Base-by-base conservation (phyloP, 306 rosid genomes). In the Dalbergia oliveri region DNA sequence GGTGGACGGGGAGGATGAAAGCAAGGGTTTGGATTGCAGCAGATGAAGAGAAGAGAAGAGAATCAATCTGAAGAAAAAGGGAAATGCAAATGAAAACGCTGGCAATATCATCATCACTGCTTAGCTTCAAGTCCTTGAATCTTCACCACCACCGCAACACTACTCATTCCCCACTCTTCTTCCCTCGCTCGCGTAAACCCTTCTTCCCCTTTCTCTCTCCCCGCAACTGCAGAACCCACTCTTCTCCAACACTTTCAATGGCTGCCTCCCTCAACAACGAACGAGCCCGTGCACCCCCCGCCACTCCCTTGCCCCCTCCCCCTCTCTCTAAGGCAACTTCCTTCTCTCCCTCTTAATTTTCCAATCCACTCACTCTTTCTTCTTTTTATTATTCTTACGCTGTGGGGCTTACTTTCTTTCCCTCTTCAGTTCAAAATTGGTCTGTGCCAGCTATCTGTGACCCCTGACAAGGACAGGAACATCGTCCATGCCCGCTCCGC, bases 401-500 rank as follows among this genome's bases (percentile, higher is more conserved):
- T 2, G 3, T 26, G 31, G 31, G 1, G 31, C 31, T 26, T 26
- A 26, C 31, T 26, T 26, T 47, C 4, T 7, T 59, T 72, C 18
- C 43, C 73, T 5, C 63, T 82, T 69, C 82, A 94, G 94, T 95
- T 95, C 80, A 93, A 88, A 47, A 93, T 95, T 39, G 99, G 93
- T 7, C 87, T 95, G 13, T 95, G 98, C 78, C 99, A 93, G 83
- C 84, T 95, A 51, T 76, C 91, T 1, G 98, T 93, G 61, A 89
- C 97, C 16, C 76, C 94, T 19, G 98, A 95, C 65, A 95, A 95
- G 87, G 82, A 82, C 79, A 62, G 88, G 83, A 95, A 95, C 84
- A 93, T 95, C 65, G 85, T 84, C 5, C 99, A 93, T 77, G 94
- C 97, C 31, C 88, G 93, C 19, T 72, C 86, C 49, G 94, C 97